A percentile compares a stretch with the other conserved stretches of the same genome.
Conservation (phyloP, 2,329 filamentous ascomycete genomes). For the Penicillium sumatraense region DNA sequence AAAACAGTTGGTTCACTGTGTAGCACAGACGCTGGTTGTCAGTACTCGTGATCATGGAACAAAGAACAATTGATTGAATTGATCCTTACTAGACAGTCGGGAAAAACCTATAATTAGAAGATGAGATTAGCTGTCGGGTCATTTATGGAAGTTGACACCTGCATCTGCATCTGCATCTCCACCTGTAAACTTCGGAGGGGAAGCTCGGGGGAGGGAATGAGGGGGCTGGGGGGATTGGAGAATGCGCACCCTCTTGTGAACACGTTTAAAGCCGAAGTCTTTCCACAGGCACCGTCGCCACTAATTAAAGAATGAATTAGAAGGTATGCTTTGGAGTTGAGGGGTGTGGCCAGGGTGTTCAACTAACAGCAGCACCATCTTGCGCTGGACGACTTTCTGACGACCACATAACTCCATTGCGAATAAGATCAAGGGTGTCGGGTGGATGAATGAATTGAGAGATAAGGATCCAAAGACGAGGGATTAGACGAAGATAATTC, state of each 20-base stretch:
- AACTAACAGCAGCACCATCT: constrained; percentile 84
- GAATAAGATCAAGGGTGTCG: constrained; percentile 5
- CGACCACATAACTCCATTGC: constrained; percentile 68
- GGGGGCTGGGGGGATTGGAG: constrained; percentile 24
- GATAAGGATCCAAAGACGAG: too few relatives aligned
- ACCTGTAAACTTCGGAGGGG: constrained; percentile 1
- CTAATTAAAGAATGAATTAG: constrained; percentile 53
- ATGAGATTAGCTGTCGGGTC: constrained; percentile 23
- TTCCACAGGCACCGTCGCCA: constrained; percentile 94
- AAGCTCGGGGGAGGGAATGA: constrained; percentile 6
- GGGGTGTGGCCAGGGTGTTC: not conserved
- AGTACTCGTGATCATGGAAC: constrained; percentile 17
- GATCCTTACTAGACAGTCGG: constrained; percentile 83
- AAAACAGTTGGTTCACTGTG: constrained; percentile 89
- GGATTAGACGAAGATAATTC: constrained; percentile 44
- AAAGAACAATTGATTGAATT: not conserved
- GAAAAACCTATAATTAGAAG: constrained; percentile 71
- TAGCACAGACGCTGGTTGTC: constrained; percentile 18
- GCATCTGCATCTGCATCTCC: not conserved
- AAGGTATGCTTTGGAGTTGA: not conserved
- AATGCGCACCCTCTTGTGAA: constrained; percentile 87
- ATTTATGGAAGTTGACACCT: not conserved
- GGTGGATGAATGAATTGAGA: constrained; percentile 9
- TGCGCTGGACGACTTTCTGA: constrained; percentile 87
- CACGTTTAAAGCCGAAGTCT: constrained; percentile 95